phyloP scores from a whole-genome alignment of 768 basidiomycete genomes.

The Hypholoma fasciculare region DNA sequence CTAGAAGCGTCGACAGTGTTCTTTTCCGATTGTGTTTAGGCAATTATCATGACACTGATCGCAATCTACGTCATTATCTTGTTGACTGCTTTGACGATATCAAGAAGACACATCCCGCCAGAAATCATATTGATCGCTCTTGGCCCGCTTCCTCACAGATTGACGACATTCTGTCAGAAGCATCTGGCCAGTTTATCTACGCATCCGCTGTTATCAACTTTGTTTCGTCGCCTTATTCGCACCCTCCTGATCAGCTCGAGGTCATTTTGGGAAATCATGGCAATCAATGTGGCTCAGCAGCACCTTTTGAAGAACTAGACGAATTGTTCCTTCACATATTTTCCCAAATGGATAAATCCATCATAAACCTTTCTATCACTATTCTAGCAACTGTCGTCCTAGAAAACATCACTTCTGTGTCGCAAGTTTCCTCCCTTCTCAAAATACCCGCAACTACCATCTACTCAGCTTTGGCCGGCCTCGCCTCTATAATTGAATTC shows the following conservation, averaged over 20 bases:
- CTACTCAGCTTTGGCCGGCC: too few relatives aligned
- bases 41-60: slow-evolving; percentile 7
- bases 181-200: slow-evolving; percentile 21
- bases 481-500: too few relatives aligned
- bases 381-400: too few relatives aligned
- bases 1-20: neutral
- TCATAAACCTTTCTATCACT: too few relatives aligned
- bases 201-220: slow-evolving; percentile 13
- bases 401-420: too few relatives aligned
- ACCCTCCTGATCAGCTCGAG: slow-evolving; percentile 12
- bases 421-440: too few relatives aligned
- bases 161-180: slow-evolving; percentile 8
- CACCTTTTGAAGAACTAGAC: slow-evolving; percentile 16
- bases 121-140: neutral
- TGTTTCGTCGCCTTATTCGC: slow-evolving; percentile 4
- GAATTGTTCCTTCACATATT: slow-evolving; percentile 16
- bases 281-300: neutral
- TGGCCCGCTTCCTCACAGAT: slow-evolving; percentile 18
- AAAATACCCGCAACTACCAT: too few relatives aligned
- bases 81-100: slow-evolving; percentile 9
- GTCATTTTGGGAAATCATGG: slow-evolving; percentile 6
- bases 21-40: slow-evolving; percentile 9
- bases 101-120: slow-evolving; percentile 6
- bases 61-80: slow-evolving; percentile 14
- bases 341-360: neutral